A percentile compares a stretch with the other conserved stretches of the same genome.
Conservation (phyloP, 1,284 basidiomycete genomes). For the Cutaneotrichosporon daszewskae region DNA sequence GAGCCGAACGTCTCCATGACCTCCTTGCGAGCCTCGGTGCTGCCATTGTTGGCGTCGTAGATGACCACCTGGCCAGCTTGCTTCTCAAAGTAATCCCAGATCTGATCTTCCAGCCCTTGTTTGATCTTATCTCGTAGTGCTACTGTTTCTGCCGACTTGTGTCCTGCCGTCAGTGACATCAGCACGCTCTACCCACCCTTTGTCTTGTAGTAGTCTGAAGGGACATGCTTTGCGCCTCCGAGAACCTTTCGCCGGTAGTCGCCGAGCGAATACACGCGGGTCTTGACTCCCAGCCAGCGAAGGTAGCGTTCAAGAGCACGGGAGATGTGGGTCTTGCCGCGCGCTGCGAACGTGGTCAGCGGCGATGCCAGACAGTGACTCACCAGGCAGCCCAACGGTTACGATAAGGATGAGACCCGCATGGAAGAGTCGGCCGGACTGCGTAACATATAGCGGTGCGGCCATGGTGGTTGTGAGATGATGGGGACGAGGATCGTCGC, state of each 20-base stretch:
- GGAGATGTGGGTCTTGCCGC: conserved; percentile 95
- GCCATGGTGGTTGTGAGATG: conserved; percentile 56
- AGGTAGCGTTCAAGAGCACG: conserved; percentile 92
- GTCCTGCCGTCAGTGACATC: conserved; percentile 1
- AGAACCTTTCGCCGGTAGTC: conserved; percentile 88
- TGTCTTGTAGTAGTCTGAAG: conserved; percentile 79
- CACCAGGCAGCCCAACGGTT: conserved; percentile 76
- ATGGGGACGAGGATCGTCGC: not conserved
- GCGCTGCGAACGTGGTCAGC: conserved; percentile 49
- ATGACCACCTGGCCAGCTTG: conserved; percentile 86
- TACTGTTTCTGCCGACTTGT: conserved; percentile 59
- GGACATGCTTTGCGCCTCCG: conserved; percentile 80
- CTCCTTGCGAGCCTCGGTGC: conserved; percentile 59
- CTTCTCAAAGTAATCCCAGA: conserved; percentile 80
- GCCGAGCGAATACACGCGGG: conserved; percentile 86
- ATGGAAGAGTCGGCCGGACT: conserved; percentile 71
- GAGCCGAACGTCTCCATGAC: conserved; percentile 80
- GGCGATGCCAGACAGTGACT: conserved; percentile 9
- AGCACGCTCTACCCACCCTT: conserved; percentile 55
- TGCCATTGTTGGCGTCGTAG: conserved; percentile 98
- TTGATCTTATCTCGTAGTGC: conserved; percentile 67
- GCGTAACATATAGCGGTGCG: conserved; percentile 76
- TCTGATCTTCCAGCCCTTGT: conserved; percentile 75
- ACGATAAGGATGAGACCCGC: conserved; percentile 90
- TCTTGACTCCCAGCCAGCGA: conserved; percentile 96